These are phyloP conservation scores for Hypholoma fasciculare DNA, from an alignment of 768 basidiomycete genomes.

Conservation along the genomic window DNA sequence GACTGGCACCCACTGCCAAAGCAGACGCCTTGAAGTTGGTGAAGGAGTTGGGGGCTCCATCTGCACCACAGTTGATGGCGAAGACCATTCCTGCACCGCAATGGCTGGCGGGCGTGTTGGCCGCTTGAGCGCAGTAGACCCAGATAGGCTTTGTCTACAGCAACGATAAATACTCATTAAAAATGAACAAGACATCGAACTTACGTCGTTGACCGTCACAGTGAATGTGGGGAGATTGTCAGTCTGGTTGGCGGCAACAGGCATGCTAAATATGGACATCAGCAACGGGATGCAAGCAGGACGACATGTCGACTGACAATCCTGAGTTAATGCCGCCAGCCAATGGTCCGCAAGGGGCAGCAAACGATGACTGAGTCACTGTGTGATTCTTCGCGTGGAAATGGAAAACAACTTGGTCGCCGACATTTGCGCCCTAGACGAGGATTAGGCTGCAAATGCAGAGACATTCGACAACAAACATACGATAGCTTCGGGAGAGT, in stretches of 20 bases:
- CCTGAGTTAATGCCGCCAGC: constrained; percentile 57
- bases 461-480: neutral
- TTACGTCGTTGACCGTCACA: constrained; percentile 47
- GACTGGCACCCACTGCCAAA: constrained; percentile 51
- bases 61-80: constrained; percentile 59
- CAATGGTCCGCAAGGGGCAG: constrained; percentile 50
- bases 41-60: constrained; percentile 60
- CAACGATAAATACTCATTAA: neutral
- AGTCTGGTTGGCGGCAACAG: constrained; percentile 52
- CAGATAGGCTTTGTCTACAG: constrained; percentile 54
- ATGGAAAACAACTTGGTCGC: constrained; percentile 63
- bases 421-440: constrained; percentile 42
- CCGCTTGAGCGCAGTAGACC: constrained; percentile 59
- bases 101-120: constrained; percentile 49
- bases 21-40: constrained; percentile 59
- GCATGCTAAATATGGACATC: constrained; percentile 34
- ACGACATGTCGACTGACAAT: constrained; percentile 42
- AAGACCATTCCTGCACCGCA: constrained; percentile 71
- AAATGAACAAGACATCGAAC: constrained; percentile 10
- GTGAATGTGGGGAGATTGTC: constrained; percentile 50
- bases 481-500: constrained; percentile 55
- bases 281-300: neutral
- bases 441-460: neutral
- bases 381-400: constrained; percentile 61
- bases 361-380: constrained; percentile 52